Evolutionary conservation across 306 rosid species (phyloP).

Genomic region (Abrus pulchellus): DNA sequence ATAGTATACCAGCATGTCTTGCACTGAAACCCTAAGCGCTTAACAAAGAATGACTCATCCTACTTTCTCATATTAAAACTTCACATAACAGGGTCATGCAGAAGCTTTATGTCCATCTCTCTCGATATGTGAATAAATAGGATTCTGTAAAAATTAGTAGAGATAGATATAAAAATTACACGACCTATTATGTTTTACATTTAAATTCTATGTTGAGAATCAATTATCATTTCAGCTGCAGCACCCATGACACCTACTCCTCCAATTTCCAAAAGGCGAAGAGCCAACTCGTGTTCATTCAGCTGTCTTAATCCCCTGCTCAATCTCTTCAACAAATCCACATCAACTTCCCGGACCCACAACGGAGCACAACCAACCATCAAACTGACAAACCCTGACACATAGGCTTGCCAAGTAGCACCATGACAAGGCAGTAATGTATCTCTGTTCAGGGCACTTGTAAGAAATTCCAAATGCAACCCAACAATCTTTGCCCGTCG

Average conservation of each 20-base stretch:
- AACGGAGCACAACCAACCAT: slow-evolving; percentile 69
- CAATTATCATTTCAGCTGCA: slow-evolving; percentile 78
- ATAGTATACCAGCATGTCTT: background rate
- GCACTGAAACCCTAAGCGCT: slow-evolving; percentile 6
- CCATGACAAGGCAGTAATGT: slow-evolving; percentile 66
- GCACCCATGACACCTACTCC: slow-evolving; percentile 84
- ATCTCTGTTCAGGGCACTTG: slow-evolving; percentile 67
- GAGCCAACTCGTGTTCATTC: slow-evolving; percentile 81
- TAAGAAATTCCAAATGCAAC: slow-evolving; percentile 77
- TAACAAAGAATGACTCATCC: background rate
- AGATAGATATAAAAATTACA: too few relatives aligned
- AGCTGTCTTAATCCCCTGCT: slow-evolving; percentile 72
- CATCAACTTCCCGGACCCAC: slow-evolving; percentile 75
- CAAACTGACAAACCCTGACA: slow-evolving; percentile 75
- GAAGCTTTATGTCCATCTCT: too few relatives aligned
- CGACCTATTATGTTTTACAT: too few relatives aligned
- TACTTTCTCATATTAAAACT: too few relatives aligned
- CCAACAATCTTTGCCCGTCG: slow-evolving; percentile 67
- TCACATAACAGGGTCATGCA: too few relatives aligned
- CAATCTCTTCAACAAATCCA: slow-evolving; percentile 71
- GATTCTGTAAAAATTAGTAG: too few relatives aligned
- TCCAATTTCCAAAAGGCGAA: slow-evolving; percentile 77
- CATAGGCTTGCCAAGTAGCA: slow-evolving; percentile 82
- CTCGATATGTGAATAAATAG: too few relatives aligned
- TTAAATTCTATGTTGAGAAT: slow-evolving; percentile 36